Conservation (phyloP, 1,284 basidiomycete species). For the Moesziomyces sp. region DNA sequence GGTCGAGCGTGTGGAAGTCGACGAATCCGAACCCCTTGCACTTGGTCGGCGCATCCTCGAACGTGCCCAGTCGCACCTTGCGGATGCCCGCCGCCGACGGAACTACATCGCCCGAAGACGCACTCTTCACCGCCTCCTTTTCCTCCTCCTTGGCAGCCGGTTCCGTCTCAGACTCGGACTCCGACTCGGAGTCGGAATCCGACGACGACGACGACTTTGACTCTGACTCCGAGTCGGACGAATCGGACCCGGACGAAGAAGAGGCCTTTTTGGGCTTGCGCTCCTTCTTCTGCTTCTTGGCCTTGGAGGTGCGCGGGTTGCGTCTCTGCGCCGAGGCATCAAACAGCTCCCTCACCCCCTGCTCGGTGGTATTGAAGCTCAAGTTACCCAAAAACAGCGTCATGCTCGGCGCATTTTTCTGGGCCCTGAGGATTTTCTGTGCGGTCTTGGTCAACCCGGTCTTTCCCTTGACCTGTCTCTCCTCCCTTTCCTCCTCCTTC, state of each 20-base stretch:
- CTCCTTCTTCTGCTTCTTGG: slow-evolving; percentile 17
- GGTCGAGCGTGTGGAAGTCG: slow-evolving; percentile 82
- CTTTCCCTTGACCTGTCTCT: slow-evolving; percentile 44
- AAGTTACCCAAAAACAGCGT: slow-evolving; percentile 91
- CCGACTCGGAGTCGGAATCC: slow-evolving; percentile 2
- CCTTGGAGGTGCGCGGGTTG: slow-evolving; percentile 21
- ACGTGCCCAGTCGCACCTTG: slow-evolving; percentile 91
- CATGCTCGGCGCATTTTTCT: slow-evolving; percentile 83
- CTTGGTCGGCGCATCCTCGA: slow-evolving; percentile 83
- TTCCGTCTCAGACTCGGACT: slow-evolving; percentile 29
- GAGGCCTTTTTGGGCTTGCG: slow-evolving; percentile 16
- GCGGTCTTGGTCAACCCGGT: slow-evolving; percentile 77
- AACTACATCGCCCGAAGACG: slow-evolving; percentile 7
- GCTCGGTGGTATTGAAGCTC: slow-evolving; percentile 82
- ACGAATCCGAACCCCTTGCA: slow-evolving; percentile 96
- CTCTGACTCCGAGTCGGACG: too few species aligned
- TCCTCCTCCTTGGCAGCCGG: slow-evolving; percentile 68
- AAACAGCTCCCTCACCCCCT: slow-evolving; percentile 78
- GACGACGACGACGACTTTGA: too few species aligned
- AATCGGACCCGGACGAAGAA: too few species aligned
- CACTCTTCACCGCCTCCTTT: slow-evolving; percentile 1
- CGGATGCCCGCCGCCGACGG: slow-evolving; percentile 75
- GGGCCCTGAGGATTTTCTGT: slow-evolving; percentile 80
- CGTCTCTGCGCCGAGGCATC: slow-evolving; percentile 69
- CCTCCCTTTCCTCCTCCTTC: not conserved